phyloP scores from a whole-genome alignment of 345 rosid species.

The Ailanthus altissimus region DNA sequence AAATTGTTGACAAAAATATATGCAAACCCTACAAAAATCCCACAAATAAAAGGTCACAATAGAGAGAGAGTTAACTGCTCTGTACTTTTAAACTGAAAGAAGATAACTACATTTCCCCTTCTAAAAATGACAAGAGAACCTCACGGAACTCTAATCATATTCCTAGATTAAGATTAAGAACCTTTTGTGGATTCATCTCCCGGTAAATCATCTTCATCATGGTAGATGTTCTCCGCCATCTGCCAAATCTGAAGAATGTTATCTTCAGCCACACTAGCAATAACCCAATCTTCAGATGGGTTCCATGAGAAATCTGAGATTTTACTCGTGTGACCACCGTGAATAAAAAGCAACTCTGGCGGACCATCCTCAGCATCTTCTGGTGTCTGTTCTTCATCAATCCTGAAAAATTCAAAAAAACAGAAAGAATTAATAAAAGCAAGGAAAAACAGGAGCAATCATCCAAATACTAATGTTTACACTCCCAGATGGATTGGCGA shows the following conservation, averaged over 20 bases:
- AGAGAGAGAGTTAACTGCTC: too few relatives aligned
- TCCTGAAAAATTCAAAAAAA: slow-evolving; percentile 37
- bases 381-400: slow-evolving; percentile 68
- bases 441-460: neutral
- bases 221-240: slow-evolving; percentile 99
- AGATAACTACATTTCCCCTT: neutral
- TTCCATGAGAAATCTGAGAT: slow-evolving; percentile 99
- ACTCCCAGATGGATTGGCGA: neutral
- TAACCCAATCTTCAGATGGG: slow-evolving; percentile 98
- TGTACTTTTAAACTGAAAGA: too few relatives aligned
- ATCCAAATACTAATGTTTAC: neutral
- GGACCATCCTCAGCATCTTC: slow-evolving; percentile 99
- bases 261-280: slow-evolving; percentile 97
- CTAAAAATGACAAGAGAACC: neutral
- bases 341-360: slow-evolving; percentile 95
- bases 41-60: neutral
- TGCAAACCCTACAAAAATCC: neutral
- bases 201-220: slow-evolving; percentile 90
- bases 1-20: neutral
- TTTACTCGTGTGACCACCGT: slow-evolving; percentile 99
- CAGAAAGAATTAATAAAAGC: neutral
- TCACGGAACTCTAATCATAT: neutral
- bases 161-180: slow-evolving; percentile 37
- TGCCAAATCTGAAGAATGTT: slow-evolving; percentile 99
- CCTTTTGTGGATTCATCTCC: slow-evolving; percentile 73